Evolutionary conservation across 2,329 filamentous ascomycete species (phyloP), one percentile per base, ranked within the genome.

Genomic region (Xylariaceae sp.): DNA sequence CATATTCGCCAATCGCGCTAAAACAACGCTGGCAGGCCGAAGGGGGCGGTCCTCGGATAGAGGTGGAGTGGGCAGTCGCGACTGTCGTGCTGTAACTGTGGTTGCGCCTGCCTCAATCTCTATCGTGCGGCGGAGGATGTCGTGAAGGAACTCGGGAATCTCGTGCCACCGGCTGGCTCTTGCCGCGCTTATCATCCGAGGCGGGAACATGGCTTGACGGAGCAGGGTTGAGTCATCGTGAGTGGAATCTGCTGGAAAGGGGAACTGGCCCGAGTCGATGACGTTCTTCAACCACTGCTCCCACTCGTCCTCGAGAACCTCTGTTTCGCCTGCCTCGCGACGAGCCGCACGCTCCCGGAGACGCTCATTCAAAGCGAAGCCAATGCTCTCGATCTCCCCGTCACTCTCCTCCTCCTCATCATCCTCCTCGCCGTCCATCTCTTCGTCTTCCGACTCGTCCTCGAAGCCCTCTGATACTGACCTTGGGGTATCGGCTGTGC

Each of bases 241-340:
- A 48, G 71, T 69, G 42, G 73, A 68, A 37, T 72, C 69, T 4
- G 70, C 67, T 21, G 76, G 59, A 40, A 72, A 69, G 16, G 73
- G 68, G 29, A 82, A 65, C 44, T 77, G 70, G 48, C 82, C 83
- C 5, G 77, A 73, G 58, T 87, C 83, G 39, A 84, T 77, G 35
- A 79, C 82, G 56, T 83, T 81, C 65, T 87, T 87, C 49, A 87
- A 69, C 78, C 83, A 88, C 62, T 85, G 82, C 63, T 88, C 84
- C 82, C 82, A 87, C 56, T 84, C 82, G 51, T 85, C 82, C 58
- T 87, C 83, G 54, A 87, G 73, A 21, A 79, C 74, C 37, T 76
- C 73, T 14, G 75, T 73, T 51, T 82, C 77, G 35, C 81, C 82
- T 4, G 79, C 76, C 52, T 83, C 79, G 44, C 80, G 76, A 37